Base-by-base conservation (phyloP, 2,329 filamentous ascomycete species). In the Thermoascus crustaceus region DNA sequence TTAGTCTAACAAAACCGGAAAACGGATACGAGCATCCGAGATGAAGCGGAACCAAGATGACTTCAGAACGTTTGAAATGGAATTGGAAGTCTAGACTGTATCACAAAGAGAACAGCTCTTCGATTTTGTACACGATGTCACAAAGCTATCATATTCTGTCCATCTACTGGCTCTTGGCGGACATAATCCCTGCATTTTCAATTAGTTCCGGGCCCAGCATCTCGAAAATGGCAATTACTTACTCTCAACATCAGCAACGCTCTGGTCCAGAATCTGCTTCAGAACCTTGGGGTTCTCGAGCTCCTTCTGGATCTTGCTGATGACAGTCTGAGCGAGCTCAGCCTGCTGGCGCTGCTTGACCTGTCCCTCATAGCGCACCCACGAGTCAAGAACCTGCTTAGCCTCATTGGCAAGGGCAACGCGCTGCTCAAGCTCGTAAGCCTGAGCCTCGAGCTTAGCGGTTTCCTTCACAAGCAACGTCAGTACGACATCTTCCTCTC, bases 341-440 rank as follows among this genome's bases (percentile, higher is more conserved):
- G 76, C 82, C 78, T 98, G 91, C 75, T 98, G 87, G 66, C 91
- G 83, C 74, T 89, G 83, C 84, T 96, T 98, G 61, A 98, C 88
- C 75, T 96, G 91, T 55, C 84, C 73, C 75, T 98, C 91, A 69
- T 98, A 98, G 64, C 91, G 84, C 48, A 96, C 88, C 93, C 91
- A 98, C 39, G 87, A 95, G 66, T 98, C 91, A 48, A 98, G 80
- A 41, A 96, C 91, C 43, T 76, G 59, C 82, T 95, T 98, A 60
- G 89, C 89, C 76, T 98, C 91, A 47, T 78, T 73, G 40, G 87
- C 87, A 49, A 98, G 75, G 53, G 87, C 84, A 43, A 89, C 95
- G 73, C 81, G 82, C 73, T 98, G 91, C 78, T 96, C 87, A 52
- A 96, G 80, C 77, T 96, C 87, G 70, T 82, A 98, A 48, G 87